Evolutionary conservation across 345 rosid species (phyloP).

Genomic region (Melastoma malabathricum): DNA sequence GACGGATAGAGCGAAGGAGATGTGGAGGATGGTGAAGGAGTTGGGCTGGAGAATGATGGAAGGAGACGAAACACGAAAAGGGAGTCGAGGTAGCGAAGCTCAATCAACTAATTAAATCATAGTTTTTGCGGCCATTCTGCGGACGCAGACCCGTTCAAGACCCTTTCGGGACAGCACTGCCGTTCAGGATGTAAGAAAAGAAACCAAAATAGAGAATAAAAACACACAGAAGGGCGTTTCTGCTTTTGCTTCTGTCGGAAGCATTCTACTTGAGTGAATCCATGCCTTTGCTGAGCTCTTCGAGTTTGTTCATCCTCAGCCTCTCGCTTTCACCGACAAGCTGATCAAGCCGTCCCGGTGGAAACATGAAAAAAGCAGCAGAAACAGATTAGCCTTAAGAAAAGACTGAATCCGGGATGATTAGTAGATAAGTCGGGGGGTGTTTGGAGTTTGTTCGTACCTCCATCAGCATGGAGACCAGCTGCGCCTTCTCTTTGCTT

Average conservation of each 20-base stretch:
- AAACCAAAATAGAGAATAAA: too few relatives aligned
- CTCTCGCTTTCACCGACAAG: conserved; percentile 76
- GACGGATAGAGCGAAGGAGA: conserved; percentile 3
- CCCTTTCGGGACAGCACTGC: too few relatives aligned
- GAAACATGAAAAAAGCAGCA: neutral
- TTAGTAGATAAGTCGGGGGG: neutral
- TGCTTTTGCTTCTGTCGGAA: neutral
- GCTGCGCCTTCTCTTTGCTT: conserved; percentile 66
- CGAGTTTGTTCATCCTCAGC: conserved; percentile 73
- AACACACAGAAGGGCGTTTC: neutral
- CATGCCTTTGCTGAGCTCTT: conserved; percentile 63
- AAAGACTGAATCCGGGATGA: neutral
- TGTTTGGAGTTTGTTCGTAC: conserved; percentile 16
- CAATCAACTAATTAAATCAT: neutral
- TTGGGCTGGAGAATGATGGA: conserved; percentile 3
- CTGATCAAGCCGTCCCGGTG: conserved; percentile 16
- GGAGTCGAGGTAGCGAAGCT: conserved; percentile 5
- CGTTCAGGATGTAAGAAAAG: too few relatives aligned
- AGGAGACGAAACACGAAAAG: neutral
- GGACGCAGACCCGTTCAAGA: too few relatives aligned
- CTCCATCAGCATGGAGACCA: conserved; percentile 72
- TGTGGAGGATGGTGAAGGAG: conserved; percentile 7
- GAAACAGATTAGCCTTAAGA: neutral
- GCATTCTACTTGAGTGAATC: conserved; percentile 20
- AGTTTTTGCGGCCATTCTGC: neutral